Percentiles rank a stretch among this genome's conserved stretches.
phyloP scores from a whole-genome alignment of 139 green algal genomes.

The Coccomyxa sp. region DNA sequence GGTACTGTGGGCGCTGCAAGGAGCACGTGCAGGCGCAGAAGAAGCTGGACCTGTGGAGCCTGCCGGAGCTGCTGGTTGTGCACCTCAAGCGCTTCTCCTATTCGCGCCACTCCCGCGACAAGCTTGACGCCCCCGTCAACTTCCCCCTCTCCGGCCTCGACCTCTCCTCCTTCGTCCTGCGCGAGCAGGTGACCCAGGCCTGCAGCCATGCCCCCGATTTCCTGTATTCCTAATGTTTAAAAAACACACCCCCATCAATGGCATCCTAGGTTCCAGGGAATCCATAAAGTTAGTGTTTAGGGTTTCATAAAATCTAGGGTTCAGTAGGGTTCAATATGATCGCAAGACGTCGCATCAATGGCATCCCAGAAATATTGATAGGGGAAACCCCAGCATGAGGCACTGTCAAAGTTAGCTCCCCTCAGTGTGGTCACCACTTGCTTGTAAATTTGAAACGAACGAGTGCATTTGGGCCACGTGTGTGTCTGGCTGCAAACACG shows the following conservation, averaged over 20 bases:
- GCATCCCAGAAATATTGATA: no score
- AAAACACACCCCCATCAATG: background rate
- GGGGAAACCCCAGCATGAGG: no score
- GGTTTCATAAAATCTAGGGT: background rate
- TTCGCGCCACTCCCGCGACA: slow-evolving; percentile 62
- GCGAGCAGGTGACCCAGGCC: slow-evolving; percentile 13
- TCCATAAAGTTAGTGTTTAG: background rate
- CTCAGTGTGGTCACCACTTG: no score
- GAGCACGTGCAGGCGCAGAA: slow-evolving; percentile 73
- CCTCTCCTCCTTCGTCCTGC: slow-evolving; percentile 50
- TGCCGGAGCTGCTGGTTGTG: slow-evolving; percentile 89
- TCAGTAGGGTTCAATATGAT: background rate
- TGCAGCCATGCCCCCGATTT: background rate
- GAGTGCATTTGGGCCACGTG: no score
- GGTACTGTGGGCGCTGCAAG: slow-evolving; percentile 89
- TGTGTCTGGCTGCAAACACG: no score
- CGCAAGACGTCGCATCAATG: no score
- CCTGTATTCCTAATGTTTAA: background rate
- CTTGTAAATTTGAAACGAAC: no score
- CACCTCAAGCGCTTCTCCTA: slow-evolving; percentile 96
- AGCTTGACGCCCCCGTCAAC: slow-evolving; percentile 76
- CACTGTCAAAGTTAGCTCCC: no score
- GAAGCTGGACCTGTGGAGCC: slow-evolving; percentile 88
- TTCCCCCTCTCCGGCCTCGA: slow-evolving; percentile 80
- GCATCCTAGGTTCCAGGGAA: background rate